Evolutionary conservation across 2,329 filamentous ascomycete species (phyloP), one percentile per base, ranked within the genome.

Genomic region (Fusarium sp.): DNA sequence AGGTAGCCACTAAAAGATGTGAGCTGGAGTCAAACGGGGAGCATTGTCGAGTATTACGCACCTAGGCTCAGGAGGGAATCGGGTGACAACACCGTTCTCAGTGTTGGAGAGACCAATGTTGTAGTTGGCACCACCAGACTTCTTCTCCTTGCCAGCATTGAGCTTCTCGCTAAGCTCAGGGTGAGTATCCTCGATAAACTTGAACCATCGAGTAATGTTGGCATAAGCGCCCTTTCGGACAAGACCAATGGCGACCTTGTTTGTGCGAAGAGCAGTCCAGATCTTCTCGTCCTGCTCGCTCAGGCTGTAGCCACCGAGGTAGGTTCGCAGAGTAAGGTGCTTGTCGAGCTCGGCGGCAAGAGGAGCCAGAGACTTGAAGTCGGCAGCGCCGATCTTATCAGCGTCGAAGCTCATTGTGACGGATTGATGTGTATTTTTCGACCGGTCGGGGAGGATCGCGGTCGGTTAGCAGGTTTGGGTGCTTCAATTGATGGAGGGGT

Each of bases 181-280:
- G 80, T 94, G 92, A 40, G 87, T 88, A 74, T 93, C 88, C 80
- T 97, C 93, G 72, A 98, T 85, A 79, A 92, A 97, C 75, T 85
- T 87, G 81, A 94, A 97, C 95, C 95, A 98, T 71, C 95, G 89
- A 56, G 89, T 88, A 65, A 97, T 80, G 80, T 96, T 97, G 63
- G 87, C 84, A 72, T 95, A 88, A 28, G 88, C 83, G 46, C 90
- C 92, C 81, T 93, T 93, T 82, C 93, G 92, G 74, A 97, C 86
- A 73, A 92, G 93, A 6, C 92, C 89, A 72, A 92, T 87, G 20
- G 93, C 92, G n/a, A 94, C 92, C 66, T 93, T 91, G 83, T 97
- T 98, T 74, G 88, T 90, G 60, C 93, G 90, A 56, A 98, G 86
- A 7, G 92, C 90, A 74, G 91, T 88, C 93, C 93, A 98, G 69